Conservation (phyloP, 2,329 filamentous ascomycete genomes). For the Thielaviopsis populi region DNA sequence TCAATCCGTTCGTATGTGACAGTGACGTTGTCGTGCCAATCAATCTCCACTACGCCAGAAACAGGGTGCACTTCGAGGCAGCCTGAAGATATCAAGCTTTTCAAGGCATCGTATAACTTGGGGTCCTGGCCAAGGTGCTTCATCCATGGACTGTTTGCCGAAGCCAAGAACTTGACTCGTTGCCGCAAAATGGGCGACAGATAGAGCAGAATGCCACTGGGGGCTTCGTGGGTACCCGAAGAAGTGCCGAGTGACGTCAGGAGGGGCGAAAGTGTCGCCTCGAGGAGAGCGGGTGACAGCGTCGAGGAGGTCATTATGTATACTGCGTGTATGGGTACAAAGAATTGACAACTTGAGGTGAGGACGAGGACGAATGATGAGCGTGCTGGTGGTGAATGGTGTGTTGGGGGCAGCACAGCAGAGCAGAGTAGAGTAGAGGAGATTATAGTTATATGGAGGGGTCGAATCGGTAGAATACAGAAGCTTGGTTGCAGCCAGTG, state of each 20-base stretch:
- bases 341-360: background rate
- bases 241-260: slow-evolving; percentile 46
- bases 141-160: slow-evolving; percentile 19
- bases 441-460: background rate
- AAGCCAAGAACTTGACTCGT: slow-evolving; percentile 49
- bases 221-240: slow-evolving; percentile 41
- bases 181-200: slow-evolving; percentile 53
- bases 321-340: background rate
- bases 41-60: slow-evolving; percentile 64
- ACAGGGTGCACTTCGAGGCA: slow-evolving; percentile 65
- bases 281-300: slow-evolving; percentile 27
- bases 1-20: slow-evolving; percentile 55
- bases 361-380: background rate
- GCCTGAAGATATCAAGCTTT: slow-evolving; percentile 39
- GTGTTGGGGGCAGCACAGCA: background rate
- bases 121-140: slow-evolving; percentile 52
- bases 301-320: slow-evolving; percentile 16
- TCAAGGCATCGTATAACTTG: slow-evolving; percentile 54
- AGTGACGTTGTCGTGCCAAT: slow-evolving; percentile 43
- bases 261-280: slow-evolving; percentile 37
- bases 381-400: background rate
- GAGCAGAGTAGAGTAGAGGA: background rate
- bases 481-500: background rate
- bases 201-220: slow-evolving; percentile 41
- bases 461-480: background rate